Conservation (phyloP, 768 basidiomycete species). For the Tubosaeta brunneosetosa region DNA sequence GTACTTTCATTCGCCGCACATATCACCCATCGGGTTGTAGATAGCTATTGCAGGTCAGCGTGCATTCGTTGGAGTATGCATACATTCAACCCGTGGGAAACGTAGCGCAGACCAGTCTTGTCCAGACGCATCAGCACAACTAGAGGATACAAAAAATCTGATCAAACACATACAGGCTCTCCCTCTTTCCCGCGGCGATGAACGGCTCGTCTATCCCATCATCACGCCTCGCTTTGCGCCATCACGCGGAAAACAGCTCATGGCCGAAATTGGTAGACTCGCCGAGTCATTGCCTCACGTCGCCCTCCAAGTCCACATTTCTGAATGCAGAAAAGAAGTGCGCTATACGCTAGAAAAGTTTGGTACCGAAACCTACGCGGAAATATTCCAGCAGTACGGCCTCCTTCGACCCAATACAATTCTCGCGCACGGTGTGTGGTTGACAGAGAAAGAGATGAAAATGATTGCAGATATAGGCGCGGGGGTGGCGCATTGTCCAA, state of each 20-base stretch:
- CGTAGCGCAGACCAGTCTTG: conserved; percentile 51
- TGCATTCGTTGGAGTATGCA: conserved; percentile 74
- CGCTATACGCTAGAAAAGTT: conserved; percentile 60
- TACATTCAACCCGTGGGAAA: conserved; percentile 11
- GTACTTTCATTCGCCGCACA: conserved; percentile 28
- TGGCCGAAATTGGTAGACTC: conserved; percentile 53
- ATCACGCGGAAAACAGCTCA: conserved; percentile 66
- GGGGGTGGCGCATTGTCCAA: conserved; percentile 86
- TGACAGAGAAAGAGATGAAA: conserved; percentile 64
- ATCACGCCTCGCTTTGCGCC: conserved; percentile 93
- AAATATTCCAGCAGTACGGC: conserved; percentile 67
- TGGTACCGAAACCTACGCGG: conserved; percentile 64
- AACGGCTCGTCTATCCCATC: conserved; percentile 77
- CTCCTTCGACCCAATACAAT: conserved; percentile 75
- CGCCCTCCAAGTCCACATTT: conserved; percentile 86
- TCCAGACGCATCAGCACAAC: conserved; percentile 48
- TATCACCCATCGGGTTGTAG: conserved; percentile 2
- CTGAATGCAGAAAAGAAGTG: conserved; percentile 75
- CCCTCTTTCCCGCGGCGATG: conserved; percentile 28
- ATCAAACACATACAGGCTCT: conserved; percentile 64
- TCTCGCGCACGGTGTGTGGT: conserved; percentile 79
- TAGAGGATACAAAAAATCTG: conserved; percentile 56
- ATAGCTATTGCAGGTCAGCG: conserved; percentile 57
- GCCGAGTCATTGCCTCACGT: conserved; percentile 54
- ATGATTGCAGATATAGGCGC: conserved; percentile 58